Percentiles rank a stretch among this genome's conserved stretches.
phyloP scores from a whole-genome alignment of 2,329 filamentous ascomycete species.

The Penicillium frequentans region DNA sequence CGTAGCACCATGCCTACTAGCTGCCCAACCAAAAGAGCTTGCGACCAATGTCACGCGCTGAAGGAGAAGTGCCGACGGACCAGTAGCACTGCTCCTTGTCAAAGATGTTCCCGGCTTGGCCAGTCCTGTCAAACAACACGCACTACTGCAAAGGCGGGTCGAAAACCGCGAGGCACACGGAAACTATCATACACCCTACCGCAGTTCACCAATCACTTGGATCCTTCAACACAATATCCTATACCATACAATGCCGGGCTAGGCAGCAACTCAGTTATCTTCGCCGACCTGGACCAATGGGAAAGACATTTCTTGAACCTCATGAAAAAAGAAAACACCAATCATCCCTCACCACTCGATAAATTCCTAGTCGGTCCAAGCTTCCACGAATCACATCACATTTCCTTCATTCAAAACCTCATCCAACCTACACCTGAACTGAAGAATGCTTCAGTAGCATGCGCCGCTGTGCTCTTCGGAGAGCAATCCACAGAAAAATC shows the following conservation, averaged over 20 bases:
- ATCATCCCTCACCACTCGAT: slow-evolving; percentile 11
- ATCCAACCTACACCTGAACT: slow-evolving; percentile 7
- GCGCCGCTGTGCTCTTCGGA: slow-evolving; percentile 14
- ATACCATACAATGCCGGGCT: slow-evolving; percentile 4
- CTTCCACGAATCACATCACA: slow-evolving; percentile 13
- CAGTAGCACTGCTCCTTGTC: slow-evolving; percentile 1
- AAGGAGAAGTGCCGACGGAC: slow-evolving; percentile 19
- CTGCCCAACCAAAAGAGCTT: slow-evolving; percentile 10
- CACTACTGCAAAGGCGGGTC: slow-evolving; percentile 4
- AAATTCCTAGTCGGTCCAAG: slow-evolving; percentile 15
- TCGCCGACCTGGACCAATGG: slow-evolving; percentile 13
- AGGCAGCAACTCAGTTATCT: slow-evolving; percentile 5
- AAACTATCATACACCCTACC: slow-evolving; percentile 14
- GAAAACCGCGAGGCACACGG: slow-evolving; percentile 9
- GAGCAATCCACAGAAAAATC: slow-evolving; percentile 8
- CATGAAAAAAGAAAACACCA: slow-evolving; percentile 12
- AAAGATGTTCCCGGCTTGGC: slow-evolving; percentile 11
- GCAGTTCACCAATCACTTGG: background rate
- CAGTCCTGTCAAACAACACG: slow-evolving; percentile 10
- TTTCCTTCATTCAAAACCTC: slow-evolving; percentile 11
- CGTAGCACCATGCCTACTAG: background rate
- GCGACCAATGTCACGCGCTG: slow-evolving; percentile 14
- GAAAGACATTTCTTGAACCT: slow-evolving; percentile 17
- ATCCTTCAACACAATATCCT: background rate
- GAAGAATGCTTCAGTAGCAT: slow-evolving; percentile 15